Evolutionary conservation across 371 early-diverging fungal species (phyloP).

Genomic region (Mortierella sp.): DNA sequence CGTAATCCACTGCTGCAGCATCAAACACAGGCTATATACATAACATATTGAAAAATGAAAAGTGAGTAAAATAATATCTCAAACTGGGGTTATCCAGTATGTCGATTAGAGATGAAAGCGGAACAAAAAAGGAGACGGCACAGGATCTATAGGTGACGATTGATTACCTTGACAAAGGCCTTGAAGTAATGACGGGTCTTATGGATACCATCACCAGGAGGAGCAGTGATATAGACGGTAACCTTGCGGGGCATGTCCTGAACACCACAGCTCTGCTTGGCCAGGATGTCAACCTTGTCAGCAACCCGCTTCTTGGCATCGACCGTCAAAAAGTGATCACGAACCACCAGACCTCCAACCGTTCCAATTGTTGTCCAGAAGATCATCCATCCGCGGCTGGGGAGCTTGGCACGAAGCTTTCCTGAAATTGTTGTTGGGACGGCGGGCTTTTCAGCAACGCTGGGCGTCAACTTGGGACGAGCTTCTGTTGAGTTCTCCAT

Average conservation of each 20-base stretch:
- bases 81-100: background rate
- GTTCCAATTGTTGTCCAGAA: conserved; percentile 65
- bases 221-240: conserved; percentile 71
- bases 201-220: conserved; percentile 77
- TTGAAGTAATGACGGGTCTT: conserved; percentile 77
- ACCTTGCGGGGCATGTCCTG: conserved; percentile 80
- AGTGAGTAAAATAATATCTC: background rate
- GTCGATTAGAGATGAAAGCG: background rate
- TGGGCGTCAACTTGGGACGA: conserved; percentile 16
- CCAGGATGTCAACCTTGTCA: conserved; percentile 67
- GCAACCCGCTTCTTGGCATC: conserved; percentile 64
- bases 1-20: conserved; percentile 79
- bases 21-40: conserved; percentile 72
- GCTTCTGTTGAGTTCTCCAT: conserved; percentile 17
- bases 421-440: conserved; percentile 45
- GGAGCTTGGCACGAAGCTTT: conserved; percentile 51
- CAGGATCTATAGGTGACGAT: background rate
- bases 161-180: conserved; percentile 74
- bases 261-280: conserved; percentile 71
- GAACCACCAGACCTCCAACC: conserved; percentile 65
- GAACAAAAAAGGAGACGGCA: background rate
- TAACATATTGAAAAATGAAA: background rate
- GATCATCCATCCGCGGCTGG: conserved; percentile 68
- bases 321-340: conserved; percentile 67
- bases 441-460: conserved; percentile 10